Evolutionary conservation across 495 filamentous ascomycete species (phyloP).

Genomic region (Penicillium coffeae): DNA sequence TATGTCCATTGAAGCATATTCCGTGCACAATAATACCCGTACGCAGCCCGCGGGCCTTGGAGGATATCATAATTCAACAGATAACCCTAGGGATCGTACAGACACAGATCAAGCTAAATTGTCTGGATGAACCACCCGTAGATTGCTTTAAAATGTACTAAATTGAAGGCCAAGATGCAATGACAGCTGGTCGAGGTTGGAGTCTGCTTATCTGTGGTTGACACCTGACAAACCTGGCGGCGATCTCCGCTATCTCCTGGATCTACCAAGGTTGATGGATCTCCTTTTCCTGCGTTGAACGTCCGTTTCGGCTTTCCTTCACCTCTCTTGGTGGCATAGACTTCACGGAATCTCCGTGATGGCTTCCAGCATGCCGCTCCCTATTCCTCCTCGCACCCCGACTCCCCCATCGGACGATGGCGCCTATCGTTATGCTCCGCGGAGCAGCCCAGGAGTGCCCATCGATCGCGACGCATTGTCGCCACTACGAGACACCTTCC

Average conservation of each 20-base stretch:
- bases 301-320: slow-evolving; percentile 1
- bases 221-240: slow-evolving; percentile 2
- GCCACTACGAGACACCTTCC: slow-evolving; percentile 54
- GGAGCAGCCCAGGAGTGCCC: slow-evolving; percentile 31
- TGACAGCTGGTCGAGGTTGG: not conserved
- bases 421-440: slow-evolving; percentile 22
- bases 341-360: slow-evolving; percentile 27
- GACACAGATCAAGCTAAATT: too few relatives aligned
- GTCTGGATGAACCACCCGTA: too few relatives aligned
- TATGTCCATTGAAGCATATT: too few relatives aligned
- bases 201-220: not conserved
- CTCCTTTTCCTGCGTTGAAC: slow-evolving; percentile 2
- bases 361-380: slow-evolving; percentile 60
- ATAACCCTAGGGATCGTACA: too few relatives aligned
- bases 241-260: slow-evolving; percentile 12
- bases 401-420: slow-evolving; percentile 62
- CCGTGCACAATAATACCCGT: too few relatives aligned
- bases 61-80: too few relatives aligned
- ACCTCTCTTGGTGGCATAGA: slow-evolving; percentile 2
- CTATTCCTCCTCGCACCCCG: slow-evolving; percentile 62
- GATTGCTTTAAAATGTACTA: too few relatives aligned
- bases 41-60: too few relatives aligned
- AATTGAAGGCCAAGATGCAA: not conserved
- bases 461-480: slow-evolving; percentile 63
- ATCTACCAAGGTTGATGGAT: slow-evolving; percentile 5